A percentile compares a stretch with the other conserved stretches of the same genome.
Conservation (phyloP, 345 rosid genomes). For the Murraya koenigii region DNA sequence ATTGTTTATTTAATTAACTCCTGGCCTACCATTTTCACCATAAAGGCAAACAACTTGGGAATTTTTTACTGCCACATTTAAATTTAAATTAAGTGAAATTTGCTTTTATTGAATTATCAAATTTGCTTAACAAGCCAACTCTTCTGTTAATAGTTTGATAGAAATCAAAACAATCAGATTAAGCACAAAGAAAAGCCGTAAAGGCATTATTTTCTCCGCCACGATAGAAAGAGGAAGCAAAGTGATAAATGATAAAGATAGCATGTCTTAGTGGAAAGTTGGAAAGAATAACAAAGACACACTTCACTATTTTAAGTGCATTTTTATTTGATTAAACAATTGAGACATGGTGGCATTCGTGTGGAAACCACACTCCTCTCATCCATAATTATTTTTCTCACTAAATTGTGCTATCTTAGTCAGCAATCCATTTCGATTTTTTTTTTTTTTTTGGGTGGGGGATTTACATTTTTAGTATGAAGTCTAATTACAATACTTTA, state of each 20-base stretch:
- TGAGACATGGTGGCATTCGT: slow-evolving; percentile 14
- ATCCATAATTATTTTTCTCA: slow-evolving; percentile 2
- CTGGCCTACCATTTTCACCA: background rate
- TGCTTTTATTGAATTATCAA: background rate
- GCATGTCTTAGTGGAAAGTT: slow-evolving; percentile 2
- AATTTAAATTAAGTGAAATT: background rate
- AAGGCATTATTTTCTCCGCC: background rate
- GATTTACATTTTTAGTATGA: background rate
- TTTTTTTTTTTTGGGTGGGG: background rate
- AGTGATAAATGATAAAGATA: background rate
- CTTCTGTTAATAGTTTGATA: background rate
- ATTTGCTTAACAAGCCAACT: background rate
- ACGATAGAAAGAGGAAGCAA: background rate
- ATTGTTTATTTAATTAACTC: no score
- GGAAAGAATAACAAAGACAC: background rate
- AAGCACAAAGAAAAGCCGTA: background rate
- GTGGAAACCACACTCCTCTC: slow-evolving; percentile 20
- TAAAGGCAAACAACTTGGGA: slow-evolving; percentile 2
- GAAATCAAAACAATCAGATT: background rate
- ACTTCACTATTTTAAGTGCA: background rate
- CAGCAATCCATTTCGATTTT: slow-evolving; percentile 4
- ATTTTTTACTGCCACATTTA: background rate
- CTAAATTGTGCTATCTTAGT: slow-evolving; percentile 9
- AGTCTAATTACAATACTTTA: background rate
- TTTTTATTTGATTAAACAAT: background rate